Base-by-base conservation (phyloP, 2,329 filamentous ascomycete species). In the Neobulgaria alba region DNA sequence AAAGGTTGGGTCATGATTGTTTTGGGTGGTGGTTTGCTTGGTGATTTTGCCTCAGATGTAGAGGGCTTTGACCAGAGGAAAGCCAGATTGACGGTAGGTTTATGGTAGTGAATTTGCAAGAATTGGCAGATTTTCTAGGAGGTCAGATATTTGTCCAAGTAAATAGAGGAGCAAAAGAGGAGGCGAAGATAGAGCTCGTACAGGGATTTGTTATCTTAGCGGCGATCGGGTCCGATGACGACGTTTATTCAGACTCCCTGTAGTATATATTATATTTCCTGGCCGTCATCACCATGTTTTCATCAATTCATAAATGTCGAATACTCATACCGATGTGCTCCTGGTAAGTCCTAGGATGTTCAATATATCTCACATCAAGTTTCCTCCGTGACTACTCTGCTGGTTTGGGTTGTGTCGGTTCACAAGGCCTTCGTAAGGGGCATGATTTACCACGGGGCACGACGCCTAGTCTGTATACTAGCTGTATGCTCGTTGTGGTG, bases 281-380 rank as follows among this genome's bases (percentile, higher is more conserved):
- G n/a, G n/a, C n/a, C n/a, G n/a, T n/a, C n/a, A n/a, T 3, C 32
- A 21, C 43, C 35, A 26, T 26, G 23, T 47, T 43, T 33, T 42
- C 36, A 17, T 52, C 51, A 45, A 26, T 42, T 30, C 46, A 29
- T 47, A 53, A 47, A 68, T 72, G 68, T 68, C 67, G 51, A 57
- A 55, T 42, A 72, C 67, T 16, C 72, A 70, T 53, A 66, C 65
- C 5, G 73, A 79, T 51, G 74, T 78, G 40, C 68, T 74, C 59
- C 58, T 77, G 43, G 74, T 77, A 61, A 60, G 69, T 66, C n/a
- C n/a, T n/a, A n/a, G n/a, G n/a, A n/a, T n/a, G n/a, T n/a, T n/a
- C n/a, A n/a, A n/a, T n/a, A n/a, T n/a, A n/a, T n/a, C n/a, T n/a
- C n/a, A n/a, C n/a, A n/a, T n/a, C n/a, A n/a, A n/a, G n/a, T n/a